These are phyloP conservation scores for Solanum chacoense DNA, from an alignment of 305 asterid species.

Conservation along the genomic window DNA sequence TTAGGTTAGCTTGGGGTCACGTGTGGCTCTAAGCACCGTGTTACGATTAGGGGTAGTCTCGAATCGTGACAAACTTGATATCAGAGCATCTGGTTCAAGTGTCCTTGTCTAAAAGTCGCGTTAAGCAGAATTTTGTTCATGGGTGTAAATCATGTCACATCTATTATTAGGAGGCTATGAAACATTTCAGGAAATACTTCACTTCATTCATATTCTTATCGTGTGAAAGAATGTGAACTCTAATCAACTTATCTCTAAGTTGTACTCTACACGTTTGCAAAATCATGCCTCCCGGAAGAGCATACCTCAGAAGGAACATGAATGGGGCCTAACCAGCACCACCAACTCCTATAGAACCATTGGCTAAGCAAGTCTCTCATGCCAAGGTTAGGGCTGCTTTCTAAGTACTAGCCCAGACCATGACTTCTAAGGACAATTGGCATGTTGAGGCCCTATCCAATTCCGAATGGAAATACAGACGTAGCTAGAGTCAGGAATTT, in stretches of 20 bases:
- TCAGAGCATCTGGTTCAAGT: background rate
- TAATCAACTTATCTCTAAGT: background rate
- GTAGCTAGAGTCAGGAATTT: background rate
- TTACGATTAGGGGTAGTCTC: background rate
- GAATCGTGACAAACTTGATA: background rate
- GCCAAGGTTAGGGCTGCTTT: background rate
- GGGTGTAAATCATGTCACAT: background rate
- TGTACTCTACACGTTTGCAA: background rate
- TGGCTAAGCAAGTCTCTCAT: background rate
- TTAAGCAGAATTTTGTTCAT: too few relatives aligned
- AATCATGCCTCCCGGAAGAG: background rate
- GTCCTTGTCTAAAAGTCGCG: background rate
- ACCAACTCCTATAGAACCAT: background rate
- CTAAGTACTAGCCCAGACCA: background rate
- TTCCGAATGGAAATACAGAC: background rate
- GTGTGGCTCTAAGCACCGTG: background rate
- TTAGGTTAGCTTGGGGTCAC: background rate
- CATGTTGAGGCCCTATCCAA: background rate
- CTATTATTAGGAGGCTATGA: background rate
- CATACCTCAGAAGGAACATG: background rate
- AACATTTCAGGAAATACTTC: background rate
- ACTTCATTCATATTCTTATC: background rate
- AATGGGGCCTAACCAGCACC: background rate
- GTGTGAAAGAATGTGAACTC: background rate
- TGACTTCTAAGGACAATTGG: background rate